Conservation (phyloP, 2,329 filamentous ascomycete genomes). For the Claviceps purpurea region DNA sequence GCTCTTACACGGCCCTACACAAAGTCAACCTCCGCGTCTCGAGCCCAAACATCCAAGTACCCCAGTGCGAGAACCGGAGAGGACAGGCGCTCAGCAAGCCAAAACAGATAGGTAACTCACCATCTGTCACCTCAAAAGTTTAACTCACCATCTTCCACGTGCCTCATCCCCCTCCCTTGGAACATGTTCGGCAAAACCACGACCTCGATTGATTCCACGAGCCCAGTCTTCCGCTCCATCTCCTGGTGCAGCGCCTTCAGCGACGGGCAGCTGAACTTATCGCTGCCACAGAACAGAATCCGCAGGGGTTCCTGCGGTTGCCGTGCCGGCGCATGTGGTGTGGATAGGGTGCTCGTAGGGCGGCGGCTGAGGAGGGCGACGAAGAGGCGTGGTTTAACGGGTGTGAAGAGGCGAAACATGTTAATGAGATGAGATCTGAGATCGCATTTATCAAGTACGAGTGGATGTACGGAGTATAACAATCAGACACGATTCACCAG, state of each 20-base stretch:
- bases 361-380: not conserved
- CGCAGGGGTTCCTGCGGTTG: conserved; percentile 46
- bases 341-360: not conserved
- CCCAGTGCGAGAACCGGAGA: too few species aligned
- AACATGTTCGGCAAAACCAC: conserved; percentile 68
- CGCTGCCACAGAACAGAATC: conserved; percentile 90
- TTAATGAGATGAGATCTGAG: too few species aligned
- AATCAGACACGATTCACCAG: too few species aligned
- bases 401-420: not conserved
- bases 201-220: conserved; percentile 71
- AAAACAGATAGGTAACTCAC: conserved; percentile 24
- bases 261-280: conserved; percentile 74
- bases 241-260: conserved; percentile 56
- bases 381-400: not conserved
- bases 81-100: not conserved
- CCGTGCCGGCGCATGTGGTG: not conserved
- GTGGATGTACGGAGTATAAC: too few species aligned
- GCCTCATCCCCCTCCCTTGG: conserved; percentile 57
- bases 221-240: conserved; percentile 32
- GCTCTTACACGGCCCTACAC: conserved; percentile 56
- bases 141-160: too few species aligned
- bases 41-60: too few species aligned
- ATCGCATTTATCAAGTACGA: too few species aligned
- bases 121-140: conserved; percentile 19
- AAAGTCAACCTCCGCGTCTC: not conserved